phyloP scores from a whole-genome alignment of 257 asterid species.

The Coffea eugenioides region DNA sequence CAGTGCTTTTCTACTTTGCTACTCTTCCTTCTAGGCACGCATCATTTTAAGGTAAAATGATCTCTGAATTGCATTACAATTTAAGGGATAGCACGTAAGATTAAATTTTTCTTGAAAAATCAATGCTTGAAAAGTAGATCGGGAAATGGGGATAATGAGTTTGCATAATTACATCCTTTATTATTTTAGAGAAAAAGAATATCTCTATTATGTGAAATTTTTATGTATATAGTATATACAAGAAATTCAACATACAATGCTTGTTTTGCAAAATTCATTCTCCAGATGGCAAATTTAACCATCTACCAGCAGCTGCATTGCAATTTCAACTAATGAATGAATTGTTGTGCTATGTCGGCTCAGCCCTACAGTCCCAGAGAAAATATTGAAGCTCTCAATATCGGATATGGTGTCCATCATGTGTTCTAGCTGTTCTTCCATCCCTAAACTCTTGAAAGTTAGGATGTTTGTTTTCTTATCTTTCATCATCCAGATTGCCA shows the following conservation, averaged over 20 bases:
- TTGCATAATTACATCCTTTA: conserved; percentile 10
- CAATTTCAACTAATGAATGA: conserved; percentile 59
- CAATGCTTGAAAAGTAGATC: neutral
- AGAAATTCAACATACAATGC: neutral
- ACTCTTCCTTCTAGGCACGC: neutral
- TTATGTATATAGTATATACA: neutral
- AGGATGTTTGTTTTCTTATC: conserved; percentile 35
- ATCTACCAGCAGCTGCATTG: conserved; percentile 51
- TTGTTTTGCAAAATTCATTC: conserved; percentile 10
- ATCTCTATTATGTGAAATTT: neutral
- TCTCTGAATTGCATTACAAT: neutral
- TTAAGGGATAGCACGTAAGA: neutral
- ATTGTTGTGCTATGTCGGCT: conserved; percentile 57
- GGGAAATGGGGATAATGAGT: neutral
- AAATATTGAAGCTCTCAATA: conserved; percentile 80
- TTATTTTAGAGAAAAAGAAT: conserved; percentile 18
- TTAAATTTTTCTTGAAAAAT: neutral
- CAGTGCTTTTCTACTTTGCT: neutral
- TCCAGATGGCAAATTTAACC: conserved; percentile 1
- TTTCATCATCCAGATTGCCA: conserved; percentile 88
- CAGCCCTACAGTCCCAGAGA: conserved; percentile 79
- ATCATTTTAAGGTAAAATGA: neutral
- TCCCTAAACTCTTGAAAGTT: conserved; percentile 45
- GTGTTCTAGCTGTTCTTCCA: conserved; percentile 60
- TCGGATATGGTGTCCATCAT: conserved; percentile 77